Evolutionary conservation across 208 protist species (phyloP), one percentile per base, ranked within the genome.

Genomic region (Trypanosoma lewisi): DNA sequence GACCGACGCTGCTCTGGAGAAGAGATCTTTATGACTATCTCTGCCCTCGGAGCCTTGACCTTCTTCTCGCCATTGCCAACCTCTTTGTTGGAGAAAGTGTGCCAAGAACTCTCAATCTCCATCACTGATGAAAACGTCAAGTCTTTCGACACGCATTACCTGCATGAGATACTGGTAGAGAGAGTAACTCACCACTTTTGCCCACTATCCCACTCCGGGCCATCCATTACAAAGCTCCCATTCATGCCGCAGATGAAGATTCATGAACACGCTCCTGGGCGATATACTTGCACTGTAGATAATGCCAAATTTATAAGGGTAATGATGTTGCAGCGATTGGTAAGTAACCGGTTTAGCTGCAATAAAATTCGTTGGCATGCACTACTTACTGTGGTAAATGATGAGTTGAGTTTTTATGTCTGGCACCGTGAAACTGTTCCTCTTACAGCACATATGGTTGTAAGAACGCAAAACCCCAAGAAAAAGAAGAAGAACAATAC

Each of bases 321-420:
- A 31, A 65, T 89, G 45, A 59, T 75, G 41, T 55, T 75, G 25
- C 77, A 88, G 56, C 74, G 78, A 17, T 61, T 85, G 27, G 49
- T 84, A 59, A 89, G 83, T 67, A 94, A 94, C 67, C 81, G 82
- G 21, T 94, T 94, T 67, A 87, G 70, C 60, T 91, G 78, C 70
- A 82, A 71, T 58, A 88, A 89, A 69, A 82, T 94, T 30, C 81
- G 75, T 63, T 91, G 82, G 78, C 80, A 84, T 36, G 83, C 81
- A 7, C 37, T 82, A 23, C 49, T 91, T 19, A 45, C 62, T 31
- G 58, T 75, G 30, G 7, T 55, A n/a, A 76, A 64, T 41, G 75
- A 83, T 33, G 60, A 75, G 16, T 48, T 91, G 25, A 80, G 64
- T 50, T 77, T 94, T 39, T 64, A 64, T 4, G 57, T 94, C 37